phyloP scores from a whole-genome alignment of 768 basidiomycete species.

The Russula sp. region DNA sequence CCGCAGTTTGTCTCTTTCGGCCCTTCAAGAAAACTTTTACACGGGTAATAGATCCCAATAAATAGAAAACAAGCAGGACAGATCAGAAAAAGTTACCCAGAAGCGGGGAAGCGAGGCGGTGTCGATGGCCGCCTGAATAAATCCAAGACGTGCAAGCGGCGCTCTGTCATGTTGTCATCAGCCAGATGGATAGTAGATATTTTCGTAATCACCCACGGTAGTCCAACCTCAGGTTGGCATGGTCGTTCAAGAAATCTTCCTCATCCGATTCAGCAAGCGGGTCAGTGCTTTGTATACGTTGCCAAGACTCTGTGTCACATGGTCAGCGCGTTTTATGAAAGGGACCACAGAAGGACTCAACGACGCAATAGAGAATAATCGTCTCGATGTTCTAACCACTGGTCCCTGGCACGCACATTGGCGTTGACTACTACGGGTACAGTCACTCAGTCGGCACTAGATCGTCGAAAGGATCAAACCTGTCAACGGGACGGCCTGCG shows the following conservation, averaged over 20 bases:
- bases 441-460: conserved; percentile 5
- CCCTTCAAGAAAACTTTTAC: conserved; percentile 13
- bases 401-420: conserved; percentile 23
- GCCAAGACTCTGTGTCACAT: conserved; percentile 63
- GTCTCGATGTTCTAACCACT: conserved; percentile 24
- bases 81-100: conserved; percentile 9
- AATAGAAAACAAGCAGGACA: conserved; percentile 11
- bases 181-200: not conserved
- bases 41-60: conserved; percentile 2
- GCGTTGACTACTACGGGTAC: conserved; percentile 19
- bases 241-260: conserved; percentile 59
- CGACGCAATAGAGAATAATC: conserved; percentile 47
- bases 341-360: conserved; percentile 27
- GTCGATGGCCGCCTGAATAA: conserved; percentile 19
- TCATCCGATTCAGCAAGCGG: conserved; percentile 73
- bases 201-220: conserved; percentile 50
- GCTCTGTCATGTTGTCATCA: conserved; percentile 20
- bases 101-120: conserved; percentile 21
- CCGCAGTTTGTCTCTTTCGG: not conserved
- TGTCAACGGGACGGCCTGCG: conserved; percentile 18
- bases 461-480: conserved; percentile 22
- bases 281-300: conserved; percentile 57
- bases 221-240: conserved; percentile 49
- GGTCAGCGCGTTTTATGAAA: conserved; percentile 22
- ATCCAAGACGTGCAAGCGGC: conserved; percentile 29